Conservation (phyloP, 2,329 filamentous ascomycete species). For the Pseudofabraea citricarpa region DNA sequence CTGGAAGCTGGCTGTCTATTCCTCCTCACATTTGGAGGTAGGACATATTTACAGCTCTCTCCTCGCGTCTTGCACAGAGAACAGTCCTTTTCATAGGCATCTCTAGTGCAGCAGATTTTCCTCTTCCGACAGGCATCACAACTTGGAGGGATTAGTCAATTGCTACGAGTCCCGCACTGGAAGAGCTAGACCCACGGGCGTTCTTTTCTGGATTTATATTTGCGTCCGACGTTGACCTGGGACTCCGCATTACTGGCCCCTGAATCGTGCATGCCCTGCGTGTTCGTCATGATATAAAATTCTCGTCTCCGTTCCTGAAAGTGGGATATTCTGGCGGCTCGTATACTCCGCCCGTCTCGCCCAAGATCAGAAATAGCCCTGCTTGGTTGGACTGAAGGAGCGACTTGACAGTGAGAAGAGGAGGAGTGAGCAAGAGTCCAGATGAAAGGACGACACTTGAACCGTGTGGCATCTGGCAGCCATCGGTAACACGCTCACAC, state of each 20-base stretch:
- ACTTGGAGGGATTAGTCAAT: conserved; percentile 9
- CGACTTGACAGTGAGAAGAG: neutral
- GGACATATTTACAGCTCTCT: conserved; percentile 20
- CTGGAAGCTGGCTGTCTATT: conserved; percentile 12
- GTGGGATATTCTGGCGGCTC: neutral
- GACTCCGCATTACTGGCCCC: conserved; percentile 1
- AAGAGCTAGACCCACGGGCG: conserved; percentile 15
- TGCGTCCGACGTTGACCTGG: conserved; percentile 18
- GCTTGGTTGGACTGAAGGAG: neutral
- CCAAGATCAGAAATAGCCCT: neutral
- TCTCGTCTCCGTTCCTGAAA: neutral
- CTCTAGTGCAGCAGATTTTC: conserved; percentile 23
- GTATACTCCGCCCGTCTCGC: neutral
- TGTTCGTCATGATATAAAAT: conserved; percentile 1
- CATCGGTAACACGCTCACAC: neutral
- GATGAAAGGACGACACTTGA: neutral
- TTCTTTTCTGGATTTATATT: conserved; percentile 24
- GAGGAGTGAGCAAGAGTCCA: neutral
- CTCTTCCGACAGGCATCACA: conserved; percentile 23
- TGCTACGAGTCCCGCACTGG: neutral
- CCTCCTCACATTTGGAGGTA: conserved; percentile 18
- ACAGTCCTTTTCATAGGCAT: conserved; percentile 19
- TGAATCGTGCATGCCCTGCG: neutral
- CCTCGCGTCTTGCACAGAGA: conserved; percentile 19
- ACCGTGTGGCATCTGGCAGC: too few species aligned